Base-by-base conservation (phyloP, 2,329 filamentous ascomycete species). In the Fusarium fujikuroi region DNA sequence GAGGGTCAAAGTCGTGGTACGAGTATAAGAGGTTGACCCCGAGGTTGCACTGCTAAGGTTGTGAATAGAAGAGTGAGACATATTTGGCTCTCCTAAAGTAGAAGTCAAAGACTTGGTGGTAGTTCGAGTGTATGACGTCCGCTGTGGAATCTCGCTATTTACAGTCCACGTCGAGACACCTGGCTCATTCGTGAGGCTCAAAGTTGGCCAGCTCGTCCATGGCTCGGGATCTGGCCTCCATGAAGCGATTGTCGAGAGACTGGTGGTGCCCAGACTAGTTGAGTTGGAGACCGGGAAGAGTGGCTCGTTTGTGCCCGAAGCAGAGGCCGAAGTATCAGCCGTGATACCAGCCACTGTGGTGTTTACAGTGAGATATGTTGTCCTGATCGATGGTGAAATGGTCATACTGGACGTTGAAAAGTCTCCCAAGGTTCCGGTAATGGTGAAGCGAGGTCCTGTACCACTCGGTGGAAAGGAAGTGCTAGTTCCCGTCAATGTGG, bases 251-350 rank as follows among this genome's bases (percentile, higher is more conserved):
- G 72, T 63, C 4, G 66, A 66, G 30, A 66, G 64, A 11, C 57
- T 60, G 9, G 37, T 42, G n/a, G 53, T 63, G 3, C 58, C 49
- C 6, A 40, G 32, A 21, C 53, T 42, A 30, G 72, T 77, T 6
- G 70, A 69, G 50, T 77, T 77, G n/a, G 65, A 68, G 7, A 63
- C 60, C 7, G 75, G 66, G 44, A 69, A 69, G 19, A 36, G 21
- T 5, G 62, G 54, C 16, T 58, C 58, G 42, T 37, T 63, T 52
- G 69, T 71, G 14, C 62, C 37, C 23, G 68, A 54, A 39, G 36
- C 25, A 39, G 69, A 62, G 15, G 54, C 46, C 18, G 64, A 65
- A 34, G 52, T 25, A 32, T 44, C 60, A 23, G 63, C 56, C 23
- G 62, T 47, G 14, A 49, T 44, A 21, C 32, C 43, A 19, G 34